Evolutionary conservation across 768 basidiomycete species (phyloP), one percentile per base, ranked within the genome.

Genomic region (Xanthoconium purpureum): DNA sequence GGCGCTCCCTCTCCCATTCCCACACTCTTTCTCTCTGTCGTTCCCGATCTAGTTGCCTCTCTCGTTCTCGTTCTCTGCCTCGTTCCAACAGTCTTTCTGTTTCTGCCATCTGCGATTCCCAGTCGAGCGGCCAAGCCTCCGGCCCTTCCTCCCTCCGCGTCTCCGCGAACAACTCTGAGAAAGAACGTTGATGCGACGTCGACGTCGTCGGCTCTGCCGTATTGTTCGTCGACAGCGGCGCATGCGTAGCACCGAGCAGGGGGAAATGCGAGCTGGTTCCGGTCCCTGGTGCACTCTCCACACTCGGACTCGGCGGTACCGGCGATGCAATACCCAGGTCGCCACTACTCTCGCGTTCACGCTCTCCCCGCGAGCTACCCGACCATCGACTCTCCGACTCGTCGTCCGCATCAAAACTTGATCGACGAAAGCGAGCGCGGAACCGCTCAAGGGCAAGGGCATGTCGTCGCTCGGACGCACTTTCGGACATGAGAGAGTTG

Each of bases 401-500:
- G 17, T 68, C 67, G 43, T 68, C 67, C 9, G 37, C 61, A 46
- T 68, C 68, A 0, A 65, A 56, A 14, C 63, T 71, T 10, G 64
- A 57, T 55, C 56, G 64, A 37, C 54, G 55, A 7, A 48, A 18
- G 2, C 58, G 60, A 3, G 71, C 58, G 15, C 71, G 68, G 44
- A 77, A 52, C 15, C 75, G 74, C 7, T 72, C 69, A 33, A 75
- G 66, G 18, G 78, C 77, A 9, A 65, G 68, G 18, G 72, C 65
- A 17, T 75, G 68, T 30, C 77, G 71, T 45, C 74, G 70, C 50
- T 80, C 80, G 12, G 72, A 72, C 3, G 76, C 75, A 56, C 70
- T 80, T 60, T 81, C 80, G 2, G 74, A 71, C 39, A 77, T 73
- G 43, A 77, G 74, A 0, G 75, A 76, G 36, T 73, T 79, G 24